Conservation (phyloP, 371 early-diverging fungal genomes). For the Mortierella sp. region DNA sequence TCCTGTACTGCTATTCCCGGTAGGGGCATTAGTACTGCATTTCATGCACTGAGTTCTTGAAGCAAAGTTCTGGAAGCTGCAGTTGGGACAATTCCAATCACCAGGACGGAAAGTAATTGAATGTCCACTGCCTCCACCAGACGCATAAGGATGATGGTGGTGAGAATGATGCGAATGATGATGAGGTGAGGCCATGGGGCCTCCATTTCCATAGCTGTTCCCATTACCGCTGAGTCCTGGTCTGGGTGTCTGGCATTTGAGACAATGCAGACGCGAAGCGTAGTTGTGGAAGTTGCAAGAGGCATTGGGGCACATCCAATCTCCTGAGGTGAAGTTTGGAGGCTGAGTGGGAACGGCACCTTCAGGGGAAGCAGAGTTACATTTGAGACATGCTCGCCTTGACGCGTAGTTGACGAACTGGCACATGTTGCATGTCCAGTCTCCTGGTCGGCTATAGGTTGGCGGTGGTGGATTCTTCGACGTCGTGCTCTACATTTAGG, state of each 20-base stretch:
- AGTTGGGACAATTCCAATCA: slow-evolving; percentile 78
- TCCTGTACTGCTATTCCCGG: slow-evolving; percentile 15
- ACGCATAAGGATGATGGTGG: slow-evolving; percentile 50
- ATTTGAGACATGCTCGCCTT: slow-evolving; percentile 74
- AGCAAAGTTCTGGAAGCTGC: slow-evolving; percentile 84
- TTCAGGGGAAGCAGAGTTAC: slow-evolving; percentile 60
- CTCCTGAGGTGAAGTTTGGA: slow-evolving; percentile 66
- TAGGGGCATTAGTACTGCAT: slow-evolving; percentile 61
- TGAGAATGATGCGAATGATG: slow-evolving; percentile 53
- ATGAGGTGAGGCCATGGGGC: slow-evolving; percentile 39
- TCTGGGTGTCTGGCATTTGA: slow-evolving; percentile 67
- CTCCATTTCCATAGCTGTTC: slow-evolving; percentile 18
- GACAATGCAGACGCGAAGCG: slow-evolving; percentile 71
- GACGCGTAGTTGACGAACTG: slow-evolving; percentile 82
- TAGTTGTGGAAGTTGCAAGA: slow-evolving; percentile 82
- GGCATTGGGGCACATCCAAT: slow-evolving; percentile 80
- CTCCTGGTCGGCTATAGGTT: slow-evolving; percentile 66
- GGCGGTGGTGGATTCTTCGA: slow-evolving; percentile 5
- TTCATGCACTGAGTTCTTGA: slow-evolving; percentile 69
- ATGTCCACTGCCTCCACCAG: slow-evolving; percentile 46
- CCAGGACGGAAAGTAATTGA: slow-evolving; percentile 66
- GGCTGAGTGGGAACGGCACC: slow-evolving; percentile 49
- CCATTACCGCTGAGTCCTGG: slow-evolving; percentile 20
- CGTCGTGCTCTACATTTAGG: slow-evolving; percentile 14
- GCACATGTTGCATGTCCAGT: slow-evolving; percentile 83